Evolutionary conservation across 2,329 filamentous ascomycete species (phyloP).

Genomic region (Stachybotrys elegans): DNA sequence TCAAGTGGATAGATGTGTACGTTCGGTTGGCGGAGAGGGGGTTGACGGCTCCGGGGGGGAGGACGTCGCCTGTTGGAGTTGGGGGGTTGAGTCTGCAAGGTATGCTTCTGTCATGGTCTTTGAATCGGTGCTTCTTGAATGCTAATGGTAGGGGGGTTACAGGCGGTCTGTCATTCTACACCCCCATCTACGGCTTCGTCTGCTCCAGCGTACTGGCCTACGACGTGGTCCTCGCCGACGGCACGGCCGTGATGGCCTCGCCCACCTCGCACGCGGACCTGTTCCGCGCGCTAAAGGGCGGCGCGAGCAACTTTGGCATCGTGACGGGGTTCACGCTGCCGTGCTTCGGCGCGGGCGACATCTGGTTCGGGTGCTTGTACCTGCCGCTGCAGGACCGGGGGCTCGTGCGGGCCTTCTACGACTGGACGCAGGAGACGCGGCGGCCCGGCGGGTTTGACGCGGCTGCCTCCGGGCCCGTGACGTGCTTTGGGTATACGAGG

Average conservation of each 20-base stretch:
- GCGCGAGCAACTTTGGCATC: slow-evolving; percentile 38
- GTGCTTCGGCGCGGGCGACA: slow-evolving; percentile 12
- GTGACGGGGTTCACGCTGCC: slow-evolving; percentile 25
- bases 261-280: slow-evolving; percentile 24
- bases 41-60: background rate
- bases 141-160: background rate
- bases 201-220: slow-evolving; percentile 2
- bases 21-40: background rate
- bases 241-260: slow-evolving; percentile 32
- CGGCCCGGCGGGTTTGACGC: background rate
- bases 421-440: background rate
- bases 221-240: slow-evolving; percentile 36
- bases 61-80: background rate
- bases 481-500: background rate
- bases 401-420: background rate
- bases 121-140: background rate
- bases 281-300: slow-evolving; percentile 38
- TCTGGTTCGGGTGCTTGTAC: slow-evolving; percentile 4
- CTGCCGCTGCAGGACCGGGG: background rate
- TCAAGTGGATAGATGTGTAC: slow-evolving; percentile 1
- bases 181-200: slow-evolving; percentile 1
- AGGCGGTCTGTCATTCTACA: slow-evolving; percentile 5
- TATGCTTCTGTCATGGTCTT: background rate
- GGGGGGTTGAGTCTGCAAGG: slow-evolving; percentile 1
- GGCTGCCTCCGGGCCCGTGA: background rate